Evolutionary conservation across 2,329 filamentous ascomycete genomes (phyloP).

Genomic region (Neurospora sp.): DNA sequence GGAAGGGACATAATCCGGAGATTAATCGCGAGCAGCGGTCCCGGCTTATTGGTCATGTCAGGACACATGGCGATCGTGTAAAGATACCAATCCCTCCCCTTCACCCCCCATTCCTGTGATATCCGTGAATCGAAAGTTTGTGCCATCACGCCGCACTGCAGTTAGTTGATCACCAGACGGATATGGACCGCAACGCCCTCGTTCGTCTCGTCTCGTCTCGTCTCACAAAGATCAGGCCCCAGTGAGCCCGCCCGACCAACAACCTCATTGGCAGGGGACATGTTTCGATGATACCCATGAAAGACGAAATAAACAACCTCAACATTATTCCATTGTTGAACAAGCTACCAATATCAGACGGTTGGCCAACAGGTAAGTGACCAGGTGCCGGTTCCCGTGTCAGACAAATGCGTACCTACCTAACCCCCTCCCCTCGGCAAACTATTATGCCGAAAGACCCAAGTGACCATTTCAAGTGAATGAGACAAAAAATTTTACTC

Average conservation of each 20-base stretch:
- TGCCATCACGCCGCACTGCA: not conserved
- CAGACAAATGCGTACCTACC: not conserved
- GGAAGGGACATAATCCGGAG: not conserved
- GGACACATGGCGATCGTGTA: not conserved
- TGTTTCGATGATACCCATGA: not conserved
- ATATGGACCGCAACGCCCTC: not conserved
- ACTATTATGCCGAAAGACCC: not conserved
- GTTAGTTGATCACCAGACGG: not conserved
- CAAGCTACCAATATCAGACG: not conserved
- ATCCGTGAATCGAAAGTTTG: not conserved
- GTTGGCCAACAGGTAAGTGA: not conserved
- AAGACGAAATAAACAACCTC: not conserved
- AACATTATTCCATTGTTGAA: not conserved
- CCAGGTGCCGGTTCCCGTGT: not conserved
- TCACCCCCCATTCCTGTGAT: not conserved
- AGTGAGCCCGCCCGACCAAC: not conserved
- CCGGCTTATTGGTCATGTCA: not conserved
- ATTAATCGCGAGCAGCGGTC: not conserved
- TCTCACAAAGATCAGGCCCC: not conserved
- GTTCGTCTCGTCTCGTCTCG: not conserved
- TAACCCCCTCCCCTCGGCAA: not conserved
- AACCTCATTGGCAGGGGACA: not conserved
- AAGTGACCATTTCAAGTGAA: not conserved
- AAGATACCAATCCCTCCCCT: not conserved
- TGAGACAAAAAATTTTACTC: not conserved